A percentile compares a stretch with the other conserved stretches of the same genome.
Evolutionary conservation across 768 basidiomycete genomes (phyloP).

Genomic region (Kwoniella europaea): DNA sequence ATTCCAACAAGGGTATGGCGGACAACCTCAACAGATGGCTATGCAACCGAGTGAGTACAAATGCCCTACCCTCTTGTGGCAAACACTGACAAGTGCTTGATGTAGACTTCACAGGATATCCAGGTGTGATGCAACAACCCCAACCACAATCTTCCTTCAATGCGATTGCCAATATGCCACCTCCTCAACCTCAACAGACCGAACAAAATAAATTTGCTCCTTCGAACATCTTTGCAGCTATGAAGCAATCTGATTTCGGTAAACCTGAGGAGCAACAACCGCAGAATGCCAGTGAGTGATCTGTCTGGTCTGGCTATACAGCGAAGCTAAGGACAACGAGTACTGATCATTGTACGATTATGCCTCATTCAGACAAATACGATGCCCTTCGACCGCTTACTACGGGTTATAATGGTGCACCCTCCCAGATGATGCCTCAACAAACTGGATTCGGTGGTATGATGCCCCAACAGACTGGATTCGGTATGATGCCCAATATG

Average conservation of each 20-base stretch:
- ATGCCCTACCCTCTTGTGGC: neutral
- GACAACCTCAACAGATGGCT: constrained; percentile 39
- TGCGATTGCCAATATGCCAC: constrained; percentile 54
- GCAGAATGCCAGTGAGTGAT: constrained; percentile 55
- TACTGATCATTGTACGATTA: too few relatives aligned
- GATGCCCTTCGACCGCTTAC: constrained; percentile 58
- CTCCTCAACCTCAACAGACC: constrained; percentile 33
- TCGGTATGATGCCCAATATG: constrained; percentile 46
- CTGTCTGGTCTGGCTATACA: neutral
- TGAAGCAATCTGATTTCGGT: constrained; percentile 59
- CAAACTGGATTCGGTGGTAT: constrained; percentile 52
- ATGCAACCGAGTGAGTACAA: constrained; percentile 54
- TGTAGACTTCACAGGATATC: constrained; percentile 53
- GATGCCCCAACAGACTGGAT: constrained; percentile 38
- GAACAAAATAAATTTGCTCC: constrained; percentile 57
- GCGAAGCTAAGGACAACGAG: too few relatives aligned
- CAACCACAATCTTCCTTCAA: constrained; percentile 57
- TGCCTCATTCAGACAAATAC: constrained; percentile 52
- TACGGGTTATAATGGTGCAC: constrained; percentile 56
- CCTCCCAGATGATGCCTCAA: constrained; percentile 47
- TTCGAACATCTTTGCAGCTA: constrained; percentile 60
- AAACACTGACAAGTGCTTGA: neutral
- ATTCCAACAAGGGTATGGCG: constrained; percentile 50
- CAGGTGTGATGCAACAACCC: constrained; percentile 40
- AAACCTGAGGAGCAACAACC: constrained; percentile 55